These are phyloP conservation scores for Suhomyces kunorum DNA, from an alignment of 1,139 yeast species.

Conservation along the genomic window DNA sequence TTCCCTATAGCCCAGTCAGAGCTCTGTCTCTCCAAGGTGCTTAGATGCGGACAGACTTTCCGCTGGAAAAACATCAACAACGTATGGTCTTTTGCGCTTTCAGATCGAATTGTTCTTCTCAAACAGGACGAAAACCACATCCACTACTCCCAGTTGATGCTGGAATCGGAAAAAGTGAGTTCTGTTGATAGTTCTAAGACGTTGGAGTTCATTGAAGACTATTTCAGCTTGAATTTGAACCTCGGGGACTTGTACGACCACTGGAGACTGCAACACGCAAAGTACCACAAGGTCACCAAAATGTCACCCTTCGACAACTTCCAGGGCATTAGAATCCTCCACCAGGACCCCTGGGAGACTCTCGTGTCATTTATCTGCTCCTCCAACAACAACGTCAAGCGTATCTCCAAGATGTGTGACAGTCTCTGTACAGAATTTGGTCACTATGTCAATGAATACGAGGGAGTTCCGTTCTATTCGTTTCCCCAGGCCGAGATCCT, in stretches of 20 bases:
- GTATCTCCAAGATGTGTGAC: constrained; percentile 94
- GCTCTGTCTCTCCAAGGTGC: constrained; percentile 62
- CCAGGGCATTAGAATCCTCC: constrained; percentile 75
- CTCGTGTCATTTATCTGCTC: constrained; percentile 88
- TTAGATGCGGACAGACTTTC: constrained; percentile 88
- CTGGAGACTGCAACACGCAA: constrained; percentile 63
- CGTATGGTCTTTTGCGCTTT: constrained; percentile 60
- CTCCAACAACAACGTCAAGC: constrained; percentile 90
- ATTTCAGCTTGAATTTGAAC: constrained; percentile 65
- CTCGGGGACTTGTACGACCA: constrained; percentile 53
- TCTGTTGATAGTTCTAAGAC: constrained; percentile 22
- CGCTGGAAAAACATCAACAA: constrained; percentile 63
- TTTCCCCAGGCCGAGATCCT: constrained; percentile 70
- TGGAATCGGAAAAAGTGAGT: constrained; percentile 7
- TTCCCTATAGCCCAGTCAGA: constrained; percentile 40
- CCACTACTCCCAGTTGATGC: constrained; percentile 35
- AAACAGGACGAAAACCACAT: constrained; percentile 44
- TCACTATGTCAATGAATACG: constrained; percentile 51
- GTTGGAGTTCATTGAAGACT: constrained; percentile 54
- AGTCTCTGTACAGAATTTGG: constrained; percentile 76
- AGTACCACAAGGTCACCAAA: constrained; percentile 32
- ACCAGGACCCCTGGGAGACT: constrained; percentile 98
- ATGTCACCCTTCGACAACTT: constrained; percentile 44
- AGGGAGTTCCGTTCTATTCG: constrained; percentile 62
- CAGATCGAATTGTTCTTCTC: constrained; percentile 51